Conservation (phyloP, 2,329 filamentous ascomycete species). For the Colletotrichum sp. region DNA sequence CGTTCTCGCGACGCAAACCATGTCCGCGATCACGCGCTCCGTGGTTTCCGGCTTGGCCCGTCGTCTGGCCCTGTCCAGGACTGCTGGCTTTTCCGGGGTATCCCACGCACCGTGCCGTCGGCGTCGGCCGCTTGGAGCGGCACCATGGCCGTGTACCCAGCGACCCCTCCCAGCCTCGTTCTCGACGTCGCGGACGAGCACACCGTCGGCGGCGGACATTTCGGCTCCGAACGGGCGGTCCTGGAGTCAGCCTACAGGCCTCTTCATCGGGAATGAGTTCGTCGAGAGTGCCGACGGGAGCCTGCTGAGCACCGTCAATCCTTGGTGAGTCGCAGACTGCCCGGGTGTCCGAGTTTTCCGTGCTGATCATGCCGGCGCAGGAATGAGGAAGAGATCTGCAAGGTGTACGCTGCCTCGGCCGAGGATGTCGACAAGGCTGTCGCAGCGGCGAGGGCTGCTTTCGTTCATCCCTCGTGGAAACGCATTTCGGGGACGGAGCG, state of each 20-base stretch:
- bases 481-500: constrained; percentile 71
- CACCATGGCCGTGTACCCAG: not conserved
- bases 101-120: not conserved
- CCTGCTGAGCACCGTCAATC: constrained; percentile 72
- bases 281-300: constrained; percentile 69
- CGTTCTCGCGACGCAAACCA: constrained; percentile 8
- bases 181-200: constrained; percentile 6
- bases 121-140: not conserved
- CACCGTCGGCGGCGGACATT: constrained; percentile 56
- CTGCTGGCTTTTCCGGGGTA: not conserved
- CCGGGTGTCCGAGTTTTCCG: not conserved
- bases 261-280: constrained; percentile 86
- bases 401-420: constrained; percentile 71
- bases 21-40: not conserved
- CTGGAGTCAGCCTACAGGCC: constrained; percentile 75
- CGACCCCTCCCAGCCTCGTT: not conserved
- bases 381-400: constrained; percentile 70
- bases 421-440: constrained; percentile 76
- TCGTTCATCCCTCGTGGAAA: constrained; percentile 72
- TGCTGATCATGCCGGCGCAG: constrained; percentile 25
- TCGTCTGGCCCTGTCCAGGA: not conserved
- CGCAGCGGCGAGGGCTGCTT: constrained; percentile 70
- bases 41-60: not conserved
- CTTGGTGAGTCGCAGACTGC: constrained; percentile 56
- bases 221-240: constrained; percentile 77